phyloP scores from a whole-genome alignment of 306 rosid species.

The Geum urbanum region DNA sequence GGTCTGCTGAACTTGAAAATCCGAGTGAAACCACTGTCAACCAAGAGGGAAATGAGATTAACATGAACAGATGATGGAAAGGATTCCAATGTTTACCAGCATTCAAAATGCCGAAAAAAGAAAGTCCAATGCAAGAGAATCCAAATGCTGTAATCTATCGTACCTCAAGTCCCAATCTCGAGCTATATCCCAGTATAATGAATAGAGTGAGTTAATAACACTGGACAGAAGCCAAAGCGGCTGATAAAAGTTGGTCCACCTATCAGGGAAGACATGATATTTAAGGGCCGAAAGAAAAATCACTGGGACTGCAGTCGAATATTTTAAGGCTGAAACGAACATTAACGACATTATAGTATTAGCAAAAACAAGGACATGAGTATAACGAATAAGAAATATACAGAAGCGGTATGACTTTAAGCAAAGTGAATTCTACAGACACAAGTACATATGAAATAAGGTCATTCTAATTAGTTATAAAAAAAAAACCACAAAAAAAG shows the following conservation, averaged over 20 bases:
- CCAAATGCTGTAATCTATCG: constrained; percentile 17
- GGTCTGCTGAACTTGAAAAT: constrained; percentile 80
- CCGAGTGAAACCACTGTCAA: constrained; percentile 68
- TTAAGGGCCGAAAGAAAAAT: constrained; percentile 92
- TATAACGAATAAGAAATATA: constrained; percentile 1
- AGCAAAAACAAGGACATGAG: neutral
- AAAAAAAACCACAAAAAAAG: too few relatives aligned
- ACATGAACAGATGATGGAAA: constrained; percentile 2
- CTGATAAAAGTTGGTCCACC: constrained; percentile 77
- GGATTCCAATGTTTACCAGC: neutral
- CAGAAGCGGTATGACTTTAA: neutral
- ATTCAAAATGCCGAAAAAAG: neutral
- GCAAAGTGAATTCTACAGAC: neutral
- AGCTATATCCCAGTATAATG: constrained; percentile 95
- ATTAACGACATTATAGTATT: constrained; percentile 23
- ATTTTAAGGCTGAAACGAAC: constrained; percentile 70
- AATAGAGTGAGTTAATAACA: constrained; percentile 73
- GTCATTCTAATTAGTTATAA: neutral
- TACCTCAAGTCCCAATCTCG: constrained; percentile 96
- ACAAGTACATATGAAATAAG: neutral
- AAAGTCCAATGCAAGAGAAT: neutral
- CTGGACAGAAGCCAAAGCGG: constrained; percentile 94
- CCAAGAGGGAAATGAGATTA: constrained; percentile 16
- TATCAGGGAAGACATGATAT: constrained; percentile 75
- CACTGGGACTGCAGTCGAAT: constrained; percentile 87